Evolutionary conservation across 495 filamentous ascomycete genomes (phyloP), one percentile per base, ranked within the genome.

Genomic region (Podospora bellae-mahoneyi): DNA sequence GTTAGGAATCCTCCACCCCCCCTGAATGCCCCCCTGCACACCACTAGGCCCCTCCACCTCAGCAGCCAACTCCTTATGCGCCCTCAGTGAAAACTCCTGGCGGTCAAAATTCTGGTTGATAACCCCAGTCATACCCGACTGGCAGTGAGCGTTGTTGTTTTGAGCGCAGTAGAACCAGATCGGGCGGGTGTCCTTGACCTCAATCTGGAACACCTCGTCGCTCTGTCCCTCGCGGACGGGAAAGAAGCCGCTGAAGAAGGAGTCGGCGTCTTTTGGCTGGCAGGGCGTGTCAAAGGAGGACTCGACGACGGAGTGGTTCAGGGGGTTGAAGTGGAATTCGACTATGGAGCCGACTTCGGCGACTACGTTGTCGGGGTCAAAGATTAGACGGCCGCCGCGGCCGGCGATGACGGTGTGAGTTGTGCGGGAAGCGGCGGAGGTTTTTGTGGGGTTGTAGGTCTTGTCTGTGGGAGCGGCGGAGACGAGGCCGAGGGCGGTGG

Each of bases 261-360:
- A 66, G 59, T 30, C 32, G 20, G 60, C 63, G 66, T 65, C 62
- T 23, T 66, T 44, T 26, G 86, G 85, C 26, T 79, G 70, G 75
- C 87, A 89, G 3, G 87, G 86, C 1, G 78, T 75, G 32, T 65
- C 65, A 70, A 85, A 90, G 32, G 82, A 78, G 7, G 84, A 79
- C 63, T 87, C 81, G 15, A 82, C 83, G 59, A 89, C 84, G 19
- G 83, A 84, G 74, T 89, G 87, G 69, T 86, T 88, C 39, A 76
- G 76, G 1, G 85, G 84, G 66, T 81, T 83, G 78, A 86, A 90
- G 68, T 86, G 79, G 69, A 85, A 89, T 39, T 84, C 78, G 64
- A 90, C 71, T 5, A 81, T 66, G 65, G 84, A 83, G 28, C 86
- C 87, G 4, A 80, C 71, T 5, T 78, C 75, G 3, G 86, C 87